Conservation (phyloP, 2,329 filamentous ascomycete genomes). For the Penicillium sp. region DNA sequence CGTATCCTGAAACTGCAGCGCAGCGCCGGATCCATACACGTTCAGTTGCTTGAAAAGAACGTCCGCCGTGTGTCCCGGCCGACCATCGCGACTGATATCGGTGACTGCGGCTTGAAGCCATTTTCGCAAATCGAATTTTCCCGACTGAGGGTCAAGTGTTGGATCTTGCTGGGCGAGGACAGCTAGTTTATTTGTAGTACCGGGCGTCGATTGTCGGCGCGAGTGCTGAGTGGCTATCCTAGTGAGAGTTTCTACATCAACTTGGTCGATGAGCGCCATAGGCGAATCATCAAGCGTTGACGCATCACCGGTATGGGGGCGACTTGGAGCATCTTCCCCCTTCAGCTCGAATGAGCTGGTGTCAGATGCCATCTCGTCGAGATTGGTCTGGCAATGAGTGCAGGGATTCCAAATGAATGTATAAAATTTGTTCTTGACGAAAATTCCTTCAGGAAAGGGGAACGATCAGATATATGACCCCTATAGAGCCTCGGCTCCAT, state of each 20-base stretch:
- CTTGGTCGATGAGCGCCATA: constrained; percentile 15
- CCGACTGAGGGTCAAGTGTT: constrained; percentile 17
- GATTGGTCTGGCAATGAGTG: neutral
- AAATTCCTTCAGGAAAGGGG: neutral
- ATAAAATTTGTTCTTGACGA: neutral
- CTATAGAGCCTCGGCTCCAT: neutral
- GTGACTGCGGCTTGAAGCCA: constrained; percentile 19
- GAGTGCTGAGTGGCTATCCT: constrained; percentile 22
- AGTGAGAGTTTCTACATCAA: constrained; percentile 21
- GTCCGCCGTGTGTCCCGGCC: constrained; percentile 13
- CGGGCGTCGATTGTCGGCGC: constrained; percentile 14
- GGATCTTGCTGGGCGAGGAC: constrained; percentile 17
- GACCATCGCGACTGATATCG: constrained; percentile 13
- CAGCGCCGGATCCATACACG: constrained; percentile 28
- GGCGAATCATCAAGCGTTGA: constrained; percentile 2
- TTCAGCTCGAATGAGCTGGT: neutral
- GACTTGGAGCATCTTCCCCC: neutral
- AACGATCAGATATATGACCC: neutral
- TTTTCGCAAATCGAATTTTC: constrained; percentile 20
- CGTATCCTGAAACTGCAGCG: constrained; percentile 25
- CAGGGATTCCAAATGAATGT: neutral
- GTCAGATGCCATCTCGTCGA: constrained; percentile 1
- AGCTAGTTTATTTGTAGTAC: constrained; percentile 10
- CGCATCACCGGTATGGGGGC: neutral
- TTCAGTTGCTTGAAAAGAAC: constrained; percentile 25